Percentiles rank a stretch among this genome's conserved stretches.
phyloP scores from a whole-genome alignment of 805 yeast species.

The Pichia californica region DNA sequence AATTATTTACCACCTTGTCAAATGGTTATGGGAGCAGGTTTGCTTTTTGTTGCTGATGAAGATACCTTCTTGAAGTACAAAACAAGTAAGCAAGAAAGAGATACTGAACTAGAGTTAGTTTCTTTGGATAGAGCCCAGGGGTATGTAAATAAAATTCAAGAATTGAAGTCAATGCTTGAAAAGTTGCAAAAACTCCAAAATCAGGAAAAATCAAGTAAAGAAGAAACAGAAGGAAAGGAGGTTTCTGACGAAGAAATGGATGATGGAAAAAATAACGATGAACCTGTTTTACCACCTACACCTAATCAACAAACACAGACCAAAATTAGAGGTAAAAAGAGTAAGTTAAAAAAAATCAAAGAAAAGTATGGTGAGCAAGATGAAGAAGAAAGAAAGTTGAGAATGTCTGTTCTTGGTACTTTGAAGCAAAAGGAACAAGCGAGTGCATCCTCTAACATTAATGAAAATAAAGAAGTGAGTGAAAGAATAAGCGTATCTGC shows the following conservation, averaged over 20 bases:
- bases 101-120: constrained; percentile 26
- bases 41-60: constrained; percentile 67
- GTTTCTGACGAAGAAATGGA: constrained; percentile 4
- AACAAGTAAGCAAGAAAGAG: constrained; percentile 20
- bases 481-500: constrained; percentile 11
- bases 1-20: constrained; percentile 70
- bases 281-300: constrained; percentile 10
- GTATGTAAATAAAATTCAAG: constrained; percentile 21
- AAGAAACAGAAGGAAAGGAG: too few species aligned
- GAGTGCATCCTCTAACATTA: background rate
- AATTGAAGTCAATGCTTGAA: constrained; percentile 23
- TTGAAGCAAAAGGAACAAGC: constrained; percentile 46
- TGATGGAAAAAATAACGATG: background rate
- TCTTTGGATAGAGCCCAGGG: constrained; percentile 25
- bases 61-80: constrained; percentile 35
- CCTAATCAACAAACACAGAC: constrained; percentile 26
- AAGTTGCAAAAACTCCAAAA: constrained; percentile 22
- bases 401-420: constrained; percentile 83
- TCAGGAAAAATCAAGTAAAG: constrained; percentile 8
- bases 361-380: constrained; percentile 87
- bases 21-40: constrained; percentile 83
- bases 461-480: constrained; percentile 4
- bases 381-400: constrained; percentile 69
- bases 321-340: constrained; percentile 75
- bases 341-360: constrained; percentile 75